Conservation (phyloP, 106 monocot species). For the Allium sativum region DNA sequence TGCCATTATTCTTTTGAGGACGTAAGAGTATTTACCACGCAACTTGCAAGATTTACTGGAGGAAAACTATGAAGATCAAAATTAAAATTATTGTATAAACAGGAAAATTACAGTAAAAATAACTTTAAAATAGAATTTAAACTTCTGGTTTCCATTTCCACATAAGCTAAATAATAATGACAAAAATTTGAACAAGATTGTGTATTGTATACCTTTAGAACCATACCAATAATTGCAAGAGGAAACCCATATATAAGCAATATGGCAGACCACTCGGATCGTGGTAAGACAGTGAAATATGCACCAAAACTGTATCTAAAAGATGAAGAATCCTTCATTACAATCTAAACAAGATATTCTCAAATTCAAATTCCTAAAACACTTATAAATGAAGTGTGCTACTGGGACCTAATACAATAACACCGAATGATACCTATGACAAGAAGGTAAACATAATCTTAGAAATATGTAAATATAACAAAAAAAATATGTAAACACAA, state of each 20-base stretch:
- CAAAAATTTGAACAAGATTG: not conserved
- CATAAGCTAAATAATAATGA: not conserved
- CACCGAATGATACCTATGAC: conserved; percentile 79
- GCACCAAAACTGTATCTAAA: conserved; percentile 91
- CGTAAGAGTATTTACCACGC: too few relatives aligned
- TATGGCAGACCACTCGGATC: conserved; percentile 97
- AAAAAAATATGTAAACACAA: too few relatives aligned
- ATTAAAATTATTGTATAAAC: too few relatives aligned
- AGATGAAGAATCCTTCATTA: not conserved
- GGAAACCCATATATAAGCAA: conserved; percentile 99
- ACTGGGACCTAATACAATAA: conserved; percentile 64
- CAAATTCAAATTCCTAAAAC: not conserved
- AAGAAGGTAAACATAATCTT: conserved; percentile 2
- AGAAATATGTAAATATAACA: not conserved
- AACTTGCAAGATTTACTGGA: too few relatives aligned
- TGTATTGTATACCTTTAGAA: conserved; percentile 56
- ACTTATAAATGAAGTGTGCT: conserved; percentile 78
- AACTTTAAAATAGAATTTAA: too few relatives aligned
- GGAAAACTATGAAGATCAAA: too few relatives aligned
- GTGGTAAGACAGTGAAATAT: conserved; percentile 86
- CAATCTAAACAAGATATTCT: too few relatives aligned
- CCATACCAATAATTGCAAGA: conserved; percentile 97
- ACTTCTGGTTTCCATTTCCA: too few relatives aligned
- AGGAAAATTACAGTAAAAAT: too few relatives aligned
- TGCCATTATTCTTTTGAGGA: too few relatives aligned